Base-by-base conservation (phyloP, 345 rosid genomes). In the Eutrema yunnanense region DNA sequence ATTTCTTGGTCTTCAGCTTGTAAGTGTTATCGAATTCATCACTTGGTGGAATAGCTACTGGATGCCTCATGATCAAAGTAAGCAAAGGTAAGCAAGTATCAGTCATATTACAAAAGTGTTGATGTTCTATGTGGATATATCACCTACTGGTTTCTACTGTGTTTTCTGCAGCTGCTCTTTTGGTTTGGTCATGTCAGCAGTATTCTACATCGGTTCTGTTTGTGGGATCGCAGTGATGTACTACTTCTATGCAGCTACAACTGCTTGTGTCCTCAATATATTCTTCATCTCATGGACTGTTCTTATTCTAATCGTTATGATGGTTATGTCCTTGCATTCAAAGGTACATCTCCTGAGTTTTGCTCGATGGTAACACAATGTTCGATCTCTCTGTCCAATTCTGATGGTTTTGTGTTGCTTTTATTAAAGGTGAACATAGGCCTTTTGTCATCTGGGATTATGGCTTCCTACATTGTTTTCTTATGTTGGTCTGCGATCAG, bases 401-500 rank as follows among this genome's bases (percentile, higher is more conserved):
- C 69, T 74, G 49, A 52, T 75, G 69, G 13, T 42, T 51, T 51
- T 67, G 29, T 4, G 70, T 42, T 67, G 54, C 32, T 55, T 65
- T 50, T 19, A 32, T 43, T 42, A 42, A 80, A 90, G 96, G 90
- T 90, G 47, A 93, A 89, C 19, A 81, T 87, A 71, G 92, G 94
- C 29, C 85, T 88, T 71, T 69, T 89, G 33, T 93, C 96, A 48
- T 85, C 96, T 1, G 92, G 97, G 67, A 89, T 90, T 43, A 90
- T 93, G 97, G 97, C 96, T 65, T 81, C 86, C 7, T 93, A 93
- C 83, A 69, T 93, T 62, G 92, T 90, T 57, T 93, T 90, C 81
- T 81, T 93, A 58, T 93, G 96, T 74, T 93, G 98, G 98, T 90
- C 91, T 76, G 98, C 97, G 3, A 75, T 93, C 76, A 87, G 98